Evolutionary conservation across 495 filamentous ascomycete genomes (phyloP), one percentile per base, ranked within the genome.

Genomic region (Penicillium longicatenatum): DNA sequence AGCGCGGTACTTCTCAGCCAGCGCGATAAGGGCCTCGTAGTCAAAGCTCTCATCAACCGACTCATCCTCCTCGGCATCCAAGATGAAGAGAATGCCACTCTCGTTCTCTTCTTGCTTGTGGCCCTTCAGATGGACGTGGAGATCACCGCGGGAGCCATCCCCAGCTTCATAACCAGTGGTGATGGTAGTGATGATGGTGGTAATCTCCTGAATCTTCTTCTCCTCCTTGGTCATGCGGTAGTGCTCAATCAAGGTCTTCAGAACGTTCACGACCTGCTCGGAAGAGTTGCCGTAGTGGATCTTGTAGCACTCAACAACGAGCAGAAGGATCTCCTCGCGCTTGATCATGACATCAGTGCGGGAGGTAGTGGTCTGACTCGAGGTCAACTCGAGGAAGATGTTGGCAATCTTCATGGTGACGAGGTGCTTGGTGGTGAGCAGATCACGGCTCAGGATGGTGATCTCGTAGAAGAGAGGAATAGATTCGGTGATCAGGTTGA

Each of bases 301-400:
- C 59, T 70, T 68, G 59, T 73, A 76, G 62, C 65, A 65, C 57
- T 76, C 73, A 5, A 76, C 59, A 4, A 76, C 44, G 6, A 75
- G 49, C 19, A 65, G 46, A 19, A 73, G 58, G 14, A 71, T 57
- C 33, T 71, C 63, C 39, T 70, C 64, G 4, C 73, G 67, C 48
- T 62, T 65, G 26, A 58, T 39, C 73, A 76, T 76, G 50, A 75
- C 68, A 19, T 72, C 70, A 6, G 73, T 73, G 46, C 61, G 64
- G 16, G 67, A 67, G 4, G 48, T 65, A 10, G 70, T 69, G 6
- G 66, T 56, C 16, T 67, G 61, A 9, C 62, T 58, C 1, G 64
- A 55, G 8, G 73, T 76, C 7, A 70, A 57, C 5, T 74, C 66
- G 16, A 76, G 56, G 62, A 70, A 76, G 20, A 62, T 29, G 33